Evolutionary conservation across 2,329 filamentous ascomycete genomes (phyloP), one percentile per base, ranked within the genome.

Genomic region (Trichoderma aggressivum): DNA sequence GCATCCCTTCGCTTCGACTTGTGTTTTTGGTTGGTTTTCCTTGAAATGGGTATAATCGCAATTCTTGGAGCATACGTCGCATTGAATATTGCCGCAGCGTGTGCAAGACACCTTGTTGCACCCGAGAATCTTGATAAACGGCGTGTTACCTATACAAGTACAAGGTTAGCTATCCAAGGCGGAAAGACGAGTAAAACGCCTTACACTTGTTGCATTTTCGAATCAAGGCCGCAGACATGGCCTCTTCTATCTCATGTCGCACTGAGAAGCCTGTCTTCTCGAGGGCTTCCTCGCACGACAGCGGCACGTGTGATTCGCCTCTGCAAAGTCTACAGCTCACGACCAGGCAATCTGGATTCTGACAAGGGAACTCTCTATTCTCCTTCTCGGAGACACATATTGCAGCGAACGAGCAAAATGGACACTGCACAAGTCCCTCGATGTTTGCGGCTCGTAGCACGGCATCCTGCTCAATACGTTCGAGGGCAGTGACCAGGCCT

Each of bases 71-170:
- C 94, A 97, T 55, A 93, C 85, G 75, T 94, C 94, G 77, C 90
- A 91, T 74, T 89, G 87, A 0, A 86, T 76, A 58, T 88, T 86
- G 3, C 70, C 6, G 72, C 88, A 90, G 1, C 86, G 85, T 0
- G 87, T 83, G 79, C 94, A 97, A 0, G 80, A 86, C 87, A 97
- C 93, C 81, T 94, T 94, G 82, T 97, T 97, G 82, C 94, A 97
- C 3, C 94, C 94, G 36, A 83, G 79, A 43, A 90, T 87, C 78
- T 97, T 97, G 78, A 97, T 87, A 75, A 95, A 96, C 0, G 90
- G 89, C n/a, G 89, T 87, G n/a, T 85, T 83, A 80, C 92, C 85
- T 86, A 62, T 16, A 60, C 10, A 3, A 26, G 36, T 14, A 6
- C 10, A n/a, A 12, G 3, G 39, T 74, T 59, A 74, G 74, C 77